Conservation (phyloP, 2,329 filamentous ascomycete species). For the Hawksworthiomyces lignivorus region DNA sequence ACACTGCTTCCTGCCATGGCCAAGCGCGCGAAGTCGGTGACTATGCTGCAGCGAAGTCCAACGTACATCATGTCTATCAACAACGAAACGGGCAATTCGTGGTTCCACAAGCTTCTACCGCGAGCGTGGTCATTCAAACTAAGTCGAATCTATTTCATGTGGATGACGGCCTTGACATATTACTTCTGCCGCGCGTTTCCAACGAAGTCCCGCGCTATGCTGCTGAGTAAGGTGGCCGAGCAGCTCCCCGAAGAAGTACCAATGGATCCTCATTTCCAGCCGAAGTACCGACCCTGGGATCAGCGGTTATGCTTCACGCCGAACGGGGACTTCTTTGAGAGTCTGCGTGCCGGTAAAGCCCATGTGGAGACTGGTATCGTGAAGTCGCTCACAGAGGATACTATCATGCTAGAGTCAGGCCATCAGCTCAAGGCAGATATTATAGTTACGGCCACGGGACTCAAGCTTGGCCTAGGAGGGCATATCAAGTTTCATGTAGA, state of each 20-base stretch:
- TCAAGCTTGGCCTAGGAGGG: conserved; percentile 47
- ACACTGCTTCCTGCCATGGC: conserved; percentile 66
- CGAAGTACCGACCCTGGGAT: conserved; percentile 58
- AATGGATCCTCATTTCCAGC: conserved; percentile 59
- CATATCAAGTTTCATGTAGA: conserved; percentile 41
- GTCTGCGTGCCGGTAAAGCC: conserved; percentile 28
- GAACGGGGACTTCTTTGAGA: conserved; percentile 44
- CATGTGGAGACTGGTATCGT: conserved; percentile 38
- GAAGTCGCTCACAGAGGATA: conserved; percentile 30
- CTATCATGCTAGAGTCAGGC: conserved; percentile 36
- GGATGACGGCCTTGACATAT: conserved; percentile 24
- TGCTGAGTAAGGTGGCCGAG: no score
- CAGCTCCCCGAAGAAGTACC: no score
- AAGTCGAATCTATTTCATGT: conserved; percentile 44
- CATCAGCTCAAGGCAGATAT: conserved; percentile 46
- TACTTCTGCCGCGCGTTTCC: conserved; percentile 43
- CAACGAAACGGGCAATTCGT: conserved; percentile 37
- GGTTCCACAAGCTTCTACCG: conserved; percentile 36
- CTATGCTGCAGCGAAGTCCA: conserved; percentile 74
- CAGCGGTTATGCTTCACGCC: conserved; percentile 65
- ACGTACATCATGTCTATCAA: conserved; percentile 54
- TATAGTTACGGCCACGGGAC: conserved; percentile 57
- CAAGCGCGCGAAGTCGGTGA: conserved; percentile 56
- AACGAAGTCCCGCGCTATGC: conserved; percentile 38
- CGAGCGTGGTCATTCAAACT: conserved; percentile 38